Percentiles rank a stretch among this genome's conserved stretches.
Conservation (phyloP, 1,284 basidiomycete genomes). For the Malassezia restricta region DNA sequence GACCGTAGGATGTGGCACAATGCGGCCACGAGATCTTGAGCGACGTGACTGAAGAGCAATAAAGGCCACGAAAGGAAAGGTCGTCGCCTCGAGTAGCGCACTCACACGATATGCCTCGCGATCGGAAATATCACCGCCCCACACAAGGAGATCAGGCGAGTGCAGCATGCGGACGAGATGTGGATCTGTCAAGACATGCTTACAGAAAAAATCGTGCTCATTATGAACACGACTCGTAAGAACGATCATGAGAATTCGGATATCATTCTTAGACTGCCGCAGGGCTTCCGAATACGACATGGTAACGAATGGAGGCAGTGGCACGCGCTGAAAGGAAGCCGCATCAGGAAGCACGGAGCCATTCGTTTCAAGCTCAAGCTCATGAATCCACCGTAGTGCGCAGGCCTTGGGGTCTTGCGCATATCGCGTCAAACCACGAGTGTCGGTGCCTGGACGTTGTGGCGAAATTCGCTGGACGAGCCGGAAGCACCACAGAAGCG, state of each 20-base stretch:
- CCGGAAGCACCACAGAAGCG: background rate
- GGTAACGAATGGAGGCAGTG: conserved; percentile 54
- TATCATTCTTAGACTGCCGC: conserved; percentile 58
- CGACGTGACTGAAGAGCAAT: conserved; percentile 64
- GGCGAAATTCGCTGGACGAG: background rate
- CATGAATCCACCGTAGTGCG: conserved; percentile 5
- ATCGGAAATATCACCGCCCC: conserved; percentile 72
- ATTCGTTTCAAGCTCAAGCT: conserved; percentile 7
- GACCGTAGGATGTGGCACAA: conserved; percentile 22
- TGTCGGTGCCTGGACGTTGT: background rate
- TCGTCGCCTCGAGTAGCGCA: conserved; percentile 72
- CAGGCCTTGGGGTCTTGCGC: background rate
- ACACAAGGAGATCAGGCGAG: conserved; percentile 62
- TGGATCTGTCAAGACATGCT: conserved; percentile 65
- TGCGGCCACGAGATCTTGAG: conserved; percentile 13
- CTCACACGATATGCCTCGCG: conserved; percentile 72
- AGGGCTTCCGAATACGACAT: conserved; percentile 74
- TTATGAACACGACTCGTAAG: conserved; percentile 85
- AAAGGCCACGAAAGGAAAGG: conserved; percentile 83
- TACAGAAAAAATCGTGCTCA: conserved; percentile 72
- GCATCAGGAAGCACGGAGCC: background rate
- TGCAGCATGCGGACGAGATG: conserved; percentile 58
- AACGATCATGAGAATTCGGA: conserved; percentile 64
- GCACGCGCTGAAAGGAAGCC: background rate
- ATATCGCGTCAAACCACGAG: background rate